phyloP scores from a whole-genome alignment of 257 asterid genomes.

The Petunia axillaris region DNA sequence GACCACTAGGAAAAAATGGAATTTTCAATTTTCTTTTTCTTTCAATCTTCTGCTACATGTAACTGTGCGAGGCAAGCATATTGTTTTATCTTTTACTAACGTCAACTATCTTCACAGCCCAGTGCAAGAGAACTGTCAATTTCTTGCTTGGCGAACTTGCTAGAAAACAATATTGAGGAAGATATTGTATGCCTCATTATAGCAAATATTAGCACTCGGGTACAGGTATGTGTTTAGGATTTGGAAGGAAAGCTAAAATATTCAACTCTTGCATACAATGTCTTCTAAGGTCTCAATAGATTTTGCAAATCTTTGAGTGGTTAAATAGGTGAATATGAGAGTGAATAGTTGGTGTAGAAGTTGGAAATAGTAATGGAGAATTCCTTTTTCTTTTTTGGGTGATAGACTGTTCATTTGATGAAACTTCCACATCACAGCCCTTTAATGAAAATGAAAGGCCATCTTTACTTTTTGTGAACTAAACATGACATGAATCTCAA shows the following conservation, averaged over 20 bases:
- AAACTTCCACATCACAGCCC: not conserved
- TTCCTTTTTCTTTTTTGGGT: not conserved
- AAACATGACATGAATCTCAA: slow-evolving; percentile 7
- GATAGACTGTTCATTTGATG: not conserved
- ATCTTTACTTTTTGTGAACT: not conserved
- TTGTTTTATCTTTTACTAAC: not conserved
- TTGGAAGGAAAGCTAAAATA: not conserved
- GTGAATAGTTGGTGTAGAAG: not conserved
- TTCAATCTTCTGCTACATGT: not conserved
- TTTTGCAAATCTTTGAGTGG: not conserved
- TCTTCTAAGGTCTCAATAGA: not conserved
- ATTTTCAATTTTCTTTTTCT: not conserved
- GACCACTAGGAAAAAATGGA: not conserved
- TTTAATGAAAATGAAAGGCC: not conserved
- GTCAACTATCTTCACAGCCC: slow-evolving; percentile 26
- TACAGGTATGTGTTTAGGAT: slow-evolving; percentile 65
- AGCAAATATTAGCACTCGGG: slow-evolving; percentile 88
- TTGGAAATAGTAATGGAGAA: too few relatives aligned
- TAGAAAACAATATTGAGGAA: slow-evolving; percentile 86
- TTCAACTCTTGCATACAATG: not conserved
- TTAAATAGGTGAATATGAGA: not conserved
- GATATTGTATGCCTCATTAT: slow-evolving; percentile 84
- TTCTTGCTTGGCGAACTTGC: slow-evolving; percentile 61
- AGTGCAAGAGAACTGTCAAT: slow-evolving; percentile 75
- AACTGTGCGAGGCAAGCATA: not conserved